A percentile compares a stretch with the other conserved stretches of the same genome.
phyloP scores from a whole-genome alignment of 2,329 filamentous ascomycete species.

The Stemphylium lycopersici region DNA sequence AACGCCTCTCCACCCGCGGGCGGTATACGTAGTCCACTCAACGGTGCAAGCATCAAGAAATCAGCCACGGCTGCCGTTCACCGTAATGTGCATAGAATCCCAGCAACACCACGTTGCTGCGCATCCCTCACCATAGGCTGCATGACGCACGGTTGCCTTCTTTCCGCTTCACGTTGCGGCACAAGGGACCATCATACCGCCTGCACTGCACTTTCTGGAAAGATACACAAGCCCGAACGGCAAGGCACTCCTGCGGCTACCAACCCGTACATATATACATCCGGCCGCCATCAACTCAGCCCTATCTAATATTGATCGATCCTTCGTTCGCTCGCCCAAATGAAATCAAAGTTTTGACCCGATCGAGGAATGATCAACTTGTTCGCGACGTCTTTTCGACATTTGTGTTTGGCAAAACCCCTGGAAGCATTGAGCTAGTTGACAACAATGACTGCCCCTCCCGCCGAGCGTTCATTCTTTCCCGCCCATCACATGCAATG shows the following conservation, averaged over 20 bases:
- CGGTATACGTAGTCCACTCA: conserved; percentile 11
- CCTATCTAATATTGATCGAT: conserved; percentile 26
- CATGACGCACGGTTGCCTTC: conserved; percentile 23
- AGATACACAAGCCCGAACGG: conserved; percentile 1
- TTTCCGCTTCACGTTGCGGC: conserved; percentile 9
- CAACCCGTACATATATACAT: conserved; percentile 19
- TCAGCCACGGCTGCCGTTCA: conserved; percentile 28
- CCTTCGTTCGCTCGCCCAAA: conserved; percentile 2
- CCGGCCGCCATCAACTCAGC: conserved; percentile 26
- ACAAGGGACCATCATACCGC: conserved; percentile 5
- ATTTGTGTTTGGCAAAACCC: conserved; percentile 3
- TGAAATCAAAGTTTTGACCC: neutral
- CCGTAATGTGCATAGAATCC: conserved; percentile 13
- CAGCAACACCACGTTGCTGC: conserved; percentile 13
- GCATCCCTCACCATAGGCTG: conserved; percentile 22
- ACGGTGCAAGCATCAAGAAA: conserved; percentile 4
- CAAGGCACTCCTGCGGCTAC: conserved; percentile 4
- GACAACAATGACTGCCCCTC: conserved; percentile 32
- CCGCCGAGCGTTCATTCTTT: conserved; percentile 32
- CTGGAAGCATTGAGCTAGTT: conserved; percentile 14
- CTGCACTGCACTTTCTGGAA: conserved; percentile 17
- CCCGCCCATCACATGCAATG: conserved; percentile 24
- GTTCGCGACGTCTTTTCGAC: conserved; percentile 3
- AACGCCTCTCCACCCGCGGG: neutral
- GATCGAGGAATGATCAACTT: conserved; percentile 15